Base-by-base conservation (phyloP, 306 rosid genomes). In the Sechiopsis laciniata region DNA sequence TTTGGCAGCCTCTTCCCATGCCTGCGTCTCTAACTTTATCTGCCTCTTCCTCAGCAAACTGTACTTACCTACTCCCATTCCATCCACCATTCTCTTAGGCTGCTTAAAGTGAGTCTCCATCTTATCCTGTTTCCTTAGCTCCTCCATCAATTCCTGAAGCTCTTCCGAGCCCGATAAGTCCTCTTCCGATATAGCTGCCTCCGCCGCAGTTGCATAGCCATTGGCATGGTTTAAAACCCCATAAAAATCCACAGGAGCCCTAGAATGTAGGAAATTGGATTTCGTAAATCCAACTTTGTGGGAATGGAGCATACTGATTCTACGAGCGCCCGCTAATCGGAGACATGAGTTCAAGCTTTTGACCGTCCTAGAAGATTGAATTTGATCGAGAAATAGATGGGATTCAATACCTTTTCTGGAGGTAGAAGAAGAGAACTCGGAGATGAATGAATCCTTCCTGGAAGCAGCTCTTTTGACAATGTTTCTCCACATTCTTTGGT, bases 1-100 rank as follows among this genome's bases (percentile, higher is more conserved):
- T 55, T 72, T 82, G 0, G 97, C 97, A 1, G 99, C 99, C 7
- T 84, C 83, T 51, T 91, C 90, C 99, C 99, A 94, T 6, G 99
- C 97, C 84, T 91, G 95, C 0, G 99, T 94, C 88, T 94, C 99
- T 45, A 78, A 21, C 65, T 91, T 83, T 50, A 94, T 48, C 87
- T 94, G 99, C 76, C 96, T 84, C 78, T 61, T 84, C 72, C 87
- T 65, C 5, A 91, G 92, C 74, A 77, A 16, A 22, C 75, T 77
- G 55, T 86, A 82, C 80, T 78, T 88, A 19, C 78, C 68, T 7
- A 58, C 70, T 20, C 69, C 80, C 73, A 81, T 64, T 21, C 94
- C 88, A 10, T 46, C 84, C 58, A 64, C 74, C 77, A 60, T 73
- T 37, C 32, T 81, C 84, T 79, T 80, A 4, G 89, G 82, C 62